A percentile compares a stretch with the other conserved stretches of the same genome.
Conservation (phyloP, 192 early-diverging fungal genomes). For the Coemansia sp. region DNA sequence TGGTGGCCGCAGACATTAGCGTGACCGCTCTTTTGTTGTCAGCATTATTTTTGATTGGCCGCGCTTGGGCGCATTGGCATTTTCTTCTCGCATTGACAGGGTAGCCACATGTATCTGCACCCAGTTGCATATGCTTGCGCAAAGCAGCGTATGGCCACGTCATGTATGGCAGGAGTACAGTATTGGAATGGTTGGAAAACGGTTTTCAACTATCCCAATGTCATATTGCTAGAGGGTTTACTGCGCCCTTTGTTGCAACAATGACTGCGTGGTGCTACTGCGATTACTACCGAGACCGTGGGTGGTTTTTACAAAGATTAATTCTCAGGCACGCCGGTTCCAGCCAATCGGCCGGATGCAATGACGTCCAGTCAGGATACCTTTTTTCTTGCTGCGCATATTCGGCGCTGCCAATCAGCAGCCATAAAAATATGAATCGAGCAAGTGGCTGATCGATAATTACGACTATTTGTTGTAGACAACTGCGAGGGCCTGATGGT, state of each 20-base stretch:
- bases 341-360: no score
- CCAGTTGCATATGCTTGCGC: background rate
- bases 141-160: background rate
- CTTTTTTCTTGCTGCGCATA: no score
- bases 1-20: background rate
- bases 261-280: background rate
- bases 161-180: background rate
- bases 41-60: no score
- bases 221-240: background rate
- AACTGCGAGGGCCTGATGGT: constrained; percentile 99
- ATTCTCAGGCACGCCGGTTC: no score
- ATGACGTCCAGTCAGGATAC: no score
- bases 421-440: background rate
- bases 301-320: no score
- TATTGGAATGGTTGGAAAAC: no score
- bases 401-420: no score
- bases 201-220: no score
- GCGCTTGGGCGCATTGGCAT: no score
- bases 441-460: background rate
- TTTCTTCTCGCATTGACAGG: background rate
- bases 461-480: constrained; percentile 56
- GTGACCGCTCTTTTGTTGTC: background rate
- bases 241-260: background rate
- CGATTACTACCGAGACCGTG: background rate
- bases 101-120: constrained; percentile 1